A percentile compares a stretch with the other conserved stretches of the same genome.
Conservation (phyloP, 1,284 basidiomycete species). For the Vanrija humicola region DNA sequence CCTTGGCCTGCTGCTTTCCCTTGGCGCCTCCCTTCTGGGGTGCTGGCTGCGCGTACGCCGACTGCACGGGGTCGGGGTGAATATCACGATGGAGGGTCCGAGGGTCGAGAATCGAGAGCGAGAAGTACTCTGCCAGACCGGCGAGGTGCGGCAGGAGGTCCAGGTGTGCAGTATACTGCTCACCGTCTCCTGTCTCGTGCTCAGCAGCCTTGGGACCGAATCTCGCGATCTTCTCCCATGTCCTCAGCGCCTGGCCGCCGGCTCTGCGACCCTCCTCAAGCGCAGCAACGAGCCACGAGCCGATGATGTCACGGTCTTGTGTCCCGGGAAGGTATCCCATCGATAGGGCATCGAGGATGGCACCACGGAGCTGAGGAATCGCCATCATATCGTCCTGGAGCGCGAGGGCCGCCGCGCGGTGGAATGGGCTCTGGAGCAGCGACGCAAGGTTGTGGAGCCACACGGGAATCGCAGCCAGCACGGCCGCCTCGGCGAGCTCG, state of each 20-base stretch:
- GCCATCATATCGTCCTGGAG: constrained; percentile 67
- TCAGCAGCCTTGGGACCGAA: constrained; percentile 11
- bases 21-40: constrained; percentile 17
- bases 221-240: constrained; percentile 32
- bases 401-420: constrained; percentile 67
- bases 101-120: constrained; percentile 61
- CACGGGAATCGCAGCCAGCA: constrained; percentile 62
- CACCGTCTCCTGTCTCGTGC: background rate
- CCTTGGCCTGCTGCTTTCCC: constrained; percentile 8
- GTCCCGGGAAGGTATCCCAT: constrained; percentile 52
- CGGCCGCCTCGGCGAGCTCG: constrained; percentile 41
- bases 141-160: constrained; percentile 47
- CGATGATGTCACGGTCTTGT: constrained; percentile 68
- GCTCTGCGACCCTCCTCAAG: constrained; percentile 43
- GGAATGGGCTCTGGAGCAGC: constrained; percentile 74
- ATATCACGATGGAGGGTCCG: constrained; percentile 61
- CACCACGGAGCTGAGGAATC: constrained; percentile 56
- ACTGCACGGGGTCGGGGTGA: constrained; percentile 57
- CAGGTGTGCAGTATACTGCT: constrained; percentile 25
- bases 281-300: constrained; percentile 63
- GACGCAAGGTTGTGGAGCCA: constrained; percentile 86
- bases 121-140: constrained; percentile 42
- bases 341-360: constrained; percentile 59
- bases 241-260: constrained; percentile 32
- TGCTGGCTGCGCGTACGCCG: constrained; percentile 15